phyloP scores from a whole-genome alignment of 2,329 filamentous ascomycete species.

The Neofusicoccum parvum region DNA sequence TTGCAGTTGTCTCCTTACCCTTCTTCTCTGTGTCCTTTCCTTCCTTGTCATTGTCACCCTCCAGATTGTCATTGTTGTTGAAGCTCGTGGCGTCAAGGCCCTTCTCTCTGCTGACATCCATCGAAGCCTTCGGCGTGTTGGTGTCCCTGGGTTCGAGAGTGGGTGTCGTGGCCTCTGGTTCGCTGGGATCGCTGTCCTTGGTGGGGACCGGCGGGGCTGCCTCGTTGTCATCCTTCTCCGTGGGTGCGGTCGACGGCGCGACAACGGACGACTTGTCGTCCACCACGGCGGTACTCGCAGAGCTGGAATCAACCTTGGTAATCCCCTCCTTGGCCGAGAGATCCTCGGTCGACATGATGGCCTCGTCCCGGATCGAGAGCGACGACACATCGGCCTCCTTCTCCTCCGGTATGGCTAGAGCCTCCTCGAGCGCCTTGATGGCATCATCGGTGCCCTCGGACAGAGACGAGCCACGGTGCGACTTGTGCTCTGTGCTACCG shows the following conservation, averaged over 20 bases:
- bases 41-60: conserved; percentile 9
- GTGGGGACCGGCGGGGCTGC: background rate
- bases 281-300: conserved; percentile 8
- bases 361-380: background rate
- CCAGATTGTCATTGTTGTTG: background rate
- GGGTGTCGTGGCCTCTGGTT: background rate
- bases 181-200: conserved; percentile 9
- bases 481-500: conserved; percentile 16
- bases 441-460: conserved; percentile 31
- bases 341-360: background rate
- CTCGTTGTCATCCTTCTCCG: conserved; percentile 1
- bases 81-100: conserved; percentile 2
- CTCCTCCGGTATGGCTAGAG: conserved; percentile 32
- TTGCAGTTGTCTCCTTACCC: conserved; percentile 18
- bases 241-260: conserved; percentile 1
- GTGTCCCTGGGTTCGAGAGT: background rate
- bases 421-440: conserved; percentile 36
- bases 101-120: conserved; percentile 1
- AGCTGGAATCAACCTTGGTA: conserved; percentile 8
- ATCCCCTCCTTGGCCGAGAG: background rate
- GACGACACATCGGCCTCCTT: conserved; percentile 3
- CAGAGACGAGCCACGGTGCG: conserved; percentile 31
- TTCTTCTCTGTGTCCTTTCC: conserved; percentile 11
- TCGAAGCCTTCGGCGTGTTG: conserved; percentile 1
- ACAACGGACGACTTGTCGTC: conserved; percentile 9